Evolutionary conservation across 768 basidiomycete species (phyloP).

Genomic region (Gloeostereum incarnatum): DNA sequence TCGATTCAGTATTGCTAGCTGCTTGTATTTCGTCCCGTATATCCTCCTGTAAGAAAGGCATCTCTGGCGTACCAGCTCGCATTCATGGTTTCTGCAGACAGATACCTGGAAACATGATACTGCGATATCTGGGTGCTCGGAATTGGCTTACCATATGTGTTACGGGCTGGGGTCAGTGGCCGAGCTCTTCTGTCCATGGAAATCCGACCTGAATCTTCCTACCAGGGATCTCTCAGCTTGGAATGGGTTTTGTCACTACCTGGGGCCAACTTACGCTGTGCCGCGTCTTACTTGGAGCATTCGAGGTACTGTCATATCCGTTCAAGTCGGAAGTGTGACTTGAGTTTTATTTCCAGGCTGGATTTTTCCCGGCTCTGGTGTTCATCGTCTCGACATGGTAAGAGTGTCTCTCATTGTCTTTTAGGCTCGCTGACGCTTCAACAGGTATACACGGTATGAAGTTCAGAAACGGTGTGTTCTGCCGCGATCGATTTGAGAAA

Average conservation of each 20-base stretch:
- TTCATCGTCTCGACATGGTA: constrained; percentile 43
- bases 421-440: no score
- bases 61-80: no score
- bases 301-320: no score
- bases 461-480: constrained; percentile 32
- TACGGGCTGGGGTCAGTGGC: constrained; percentile 36
- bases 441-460: constrained; percentile 44
- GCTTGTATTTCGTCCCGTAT: no score
- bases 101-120: constrained; percentile 33
- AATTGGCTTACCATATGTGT: constrained; percentile 34
- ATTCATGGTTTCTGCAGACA: no score
- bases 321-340: no score
- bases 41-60: no score
- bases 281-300: constrained; percentile 29
- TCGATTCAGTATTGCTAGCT: no score
- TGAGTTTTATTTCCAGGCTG: constrained; percentile 32
- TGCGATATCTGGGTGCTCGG: constrained; percentile 32
- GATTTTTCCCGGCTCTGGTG: constrained; percentile 40
- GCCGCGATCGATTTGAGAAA: no score
- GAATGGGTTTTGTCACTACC: constrained; percentile 35
- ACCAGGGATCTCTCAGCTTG: constrained; percentile 27
- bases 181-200: no score
- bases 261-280: constrained; percentile 32
- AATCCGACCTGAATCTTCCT: no score
- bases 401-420: no score